Conservation (phyloP, 2,329 filamentous ascomycete species). For the Elsinoe australis region DNA sequence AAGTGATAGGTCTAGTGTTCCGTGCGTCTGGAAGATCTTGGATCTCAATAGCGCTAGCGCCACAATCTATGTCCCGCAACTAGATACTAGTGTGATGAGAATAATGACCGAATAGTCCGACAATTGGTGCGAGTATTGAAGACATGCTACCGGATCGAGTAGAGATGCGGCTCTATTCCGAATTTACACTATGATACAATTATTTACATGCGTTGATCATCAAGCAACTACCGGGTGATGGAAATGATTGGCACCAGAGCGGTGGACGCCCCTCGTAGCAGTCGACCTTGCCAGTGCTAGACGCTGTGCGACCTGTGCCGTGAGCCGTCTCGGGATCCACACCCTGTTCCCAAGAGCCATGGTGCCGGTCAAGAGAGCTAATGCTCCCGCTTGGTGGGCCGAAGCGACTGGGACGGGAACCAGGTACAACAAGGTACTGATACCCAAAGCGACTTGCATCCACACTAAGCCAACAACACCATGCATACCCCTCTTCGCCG, state of each 20-base stretch:
- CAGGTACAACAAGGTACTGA: constrained; percentile 86
- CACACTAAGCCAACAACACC: constrained; percentile 77
- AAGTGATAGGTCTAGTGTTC: no score
- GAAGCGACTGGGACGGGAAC: constrained; percentile 83
- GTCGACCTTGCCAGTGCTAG: constrained; percentile 18
- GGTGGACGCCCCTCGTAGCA: constrained; percentile 14
- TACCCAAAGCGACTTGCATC: constrained; percentile 77
- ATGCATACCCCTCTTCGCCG: constrained; percentile 63
- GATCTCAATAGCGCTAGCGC: neutral
- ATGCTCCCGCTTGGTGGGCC: constrained; percentile 81
- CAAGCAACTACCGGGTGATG: neutral
- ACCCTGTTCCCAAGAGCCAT: constrained; percentile 71
- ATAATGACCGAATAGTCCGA: no score
- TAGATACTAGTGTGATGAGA: no score
- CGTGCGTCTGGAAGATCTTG: neutral
- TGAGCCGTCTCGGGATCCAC: constrained; percentile 54
- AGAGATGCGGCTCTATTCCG: constrained; percentile 8
- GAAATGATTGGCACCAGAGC: neutral
- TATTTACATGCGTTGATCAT: constrained; percentile 11
- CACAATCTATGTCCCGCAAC: neutral
- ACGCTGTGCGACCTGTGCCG: constrained; percentile 26
- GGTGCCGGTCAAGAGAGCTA: constrained; percentile 76
- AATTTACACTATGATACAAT: constrained; percentile 3
- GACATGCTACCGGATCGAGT: no score
- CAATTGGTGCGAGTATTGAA: no score